Evolutionary conservation across 2,329 filamentous ascomycete species (phyloP).

Genomic region (Sordariomycetes sp.): DNA sequence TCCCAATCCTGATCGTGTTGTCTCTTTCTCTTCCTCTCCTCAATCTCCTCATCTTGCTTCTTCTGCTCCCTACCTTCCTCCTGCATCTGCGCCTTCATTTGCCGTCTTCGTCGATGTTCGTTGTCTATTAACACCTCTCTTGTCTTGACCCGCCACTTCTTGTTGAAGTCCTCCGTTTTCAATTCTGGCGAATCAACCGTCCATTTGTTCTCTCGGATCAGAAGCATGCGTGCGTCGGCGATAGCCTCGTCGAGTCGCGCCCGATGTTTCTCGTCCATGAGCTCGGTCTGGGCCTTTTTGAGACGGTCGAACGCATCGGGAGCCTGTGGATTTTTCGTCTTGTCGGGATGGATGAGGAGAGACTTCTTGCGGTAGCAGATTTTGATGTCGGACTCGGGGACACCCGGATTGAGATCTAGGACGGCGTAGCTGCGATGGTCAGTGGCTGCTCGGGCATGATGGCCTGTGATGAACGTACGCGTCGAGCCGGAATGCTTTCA

Average conservation of each 20-base stretch:
- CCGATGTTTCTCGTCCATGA: slow-evolving; percentile 92
- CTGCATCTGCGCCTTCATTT: slow-evolving; percentile 90
- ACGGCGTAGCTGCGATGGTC: slow-evolving; percentile 66
- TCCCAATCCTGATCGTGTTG: slow-evolving; percentile 96
- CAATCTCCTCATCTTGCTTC: slow-evolving; percentile 76
- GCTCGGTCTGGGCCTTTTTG: slow-evolving; percentile 84
- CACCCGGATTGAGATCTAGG: slow-evolving; percentile 88
- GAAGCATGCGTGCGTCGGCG: slow-evolving; percentile 86
- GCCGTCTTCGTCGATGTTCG: slow-evolving; percentile 72
- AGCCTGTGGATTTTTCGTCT: slow-evolving; percentile 81
- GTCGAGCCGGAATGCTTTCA: slow-evolving; percentile 74
- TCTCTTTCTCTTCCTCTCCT: slow-evolving; percentile 72
- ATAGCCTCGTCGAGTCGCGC: slow-evolving; percentile 86
- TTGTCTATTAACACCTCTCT: slow-evolving; percentile 87
- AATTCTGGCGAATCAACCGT: slow-evolving; percentile 82
- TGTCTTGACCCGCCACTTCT: slow-evolving; percentile 83
- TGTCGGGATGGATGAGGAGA: slow-evolving; percentile 97
- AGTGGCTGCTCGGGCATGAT: not conserved
- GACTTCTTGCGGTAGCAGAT: slow-evolving; percentile 91
- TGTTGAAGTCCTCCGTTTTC: slow-evolving; percentile 72
- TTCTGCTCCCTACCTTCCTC: slow-evolving; percentile 88
- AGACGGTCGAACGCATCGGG: slow-evolving; percentile 95
- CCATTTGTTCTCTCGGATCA: slow-evolving; percentile 92
- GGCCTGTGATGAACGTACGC: slow-evolving; percentile 29
- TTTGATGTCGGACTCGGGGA: slow-evolving; percentile 95